Conservation (phyloP, 176 grass and related monocot species). For the Oryza coarctata region DNA sequence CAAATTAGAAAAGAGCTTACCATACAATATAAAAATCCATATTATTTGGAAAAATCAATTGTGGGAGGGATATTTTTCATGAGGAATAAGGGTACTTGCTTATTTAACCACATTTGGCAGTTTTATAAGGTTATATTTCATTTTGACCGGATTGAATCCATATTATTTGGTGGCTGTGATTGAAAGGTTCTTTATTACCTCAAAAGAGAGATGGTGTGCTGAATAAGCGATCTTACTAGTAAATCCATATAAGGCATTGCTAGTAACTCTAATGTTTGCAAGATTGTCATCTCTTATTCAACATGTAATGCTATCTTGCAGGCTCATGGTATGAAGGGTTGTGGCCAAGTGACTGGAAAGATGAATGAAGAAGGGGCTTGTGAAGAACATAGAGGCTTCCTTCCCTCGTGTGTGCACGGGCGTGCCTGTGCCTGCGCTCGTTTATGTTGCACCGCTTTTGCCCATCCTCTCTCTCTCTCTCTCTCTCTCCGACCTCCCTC, state of each 20-base stretch:
- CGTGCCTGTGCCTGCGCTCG: too few species aligned
- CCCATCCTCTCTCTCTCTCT: neutral
- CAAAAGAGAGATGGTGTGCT: too few species aligned
- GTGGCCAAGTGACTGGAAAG: neutral
- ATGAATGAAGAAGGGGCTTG: neutral
- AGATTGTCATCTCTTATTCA: conserved; percentile 9
- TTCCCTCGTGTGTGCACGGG: neutral
- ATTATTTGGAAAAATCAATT: neutral
- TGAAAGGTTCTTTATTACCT: neutral
- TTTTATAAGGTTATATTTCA: neutral
- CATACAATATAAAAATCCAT: neutral
- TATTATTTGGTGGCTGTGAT: neutral
- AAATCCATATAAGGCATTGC: neutral
- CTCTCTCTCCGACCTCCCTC: neutral
- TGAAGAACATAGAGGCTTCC: conserved; percentile 16
- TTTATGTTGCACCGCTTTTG: too few species aligned
- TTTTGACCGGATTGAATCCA: neutral
- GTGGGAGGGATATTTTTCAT: neutral
- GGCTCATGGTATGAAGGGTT: conserved; percentile 2
- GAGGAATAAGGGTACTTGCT: neutral
- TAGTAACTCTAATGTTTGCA: neutral
- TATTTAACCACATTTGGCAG: neutral
- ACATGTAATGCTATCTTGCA: neutral
- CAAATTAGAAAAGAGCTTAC: neutral
- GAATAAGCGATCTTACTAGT: neutral